A percentile compares a stretch with the other conserved stretches of the same genome.
Evolutionary conservation across 1,284 basidiomycete species (phyloP).

Genomic region (Trichosporon faecale): DNA sequence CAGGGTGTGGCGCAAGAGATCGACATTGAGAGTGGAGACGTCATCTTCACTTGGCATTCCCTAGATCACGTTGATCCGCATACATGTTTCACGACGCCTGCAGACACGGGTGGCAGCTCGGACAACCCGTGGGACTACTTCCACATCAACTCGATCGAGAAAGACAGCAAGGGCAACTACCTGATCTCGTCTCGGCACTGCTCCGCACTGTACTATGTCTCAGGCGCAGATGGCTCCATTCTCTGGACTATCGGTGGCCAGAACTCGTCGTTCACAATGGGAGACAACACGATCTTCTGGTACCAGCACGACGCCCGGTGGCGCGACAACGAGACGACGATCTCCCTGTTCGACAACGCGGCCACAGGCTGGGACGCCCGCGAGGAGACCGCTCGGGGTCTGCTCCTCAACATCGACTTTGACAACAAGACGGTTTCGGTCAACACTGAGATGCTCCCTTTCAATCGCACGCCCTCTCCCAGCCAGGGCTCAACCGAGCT

Average conservation of each 20-base stretch:
- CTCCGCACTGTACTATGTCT: slow-evolving; percentile 42
- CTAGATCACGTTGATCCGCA: slow-evolving; percentile 35
- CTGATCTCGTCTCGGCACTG: slow-evolving; percentile 43
- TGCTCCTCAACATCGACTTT: slow-evolving; percentile 36
- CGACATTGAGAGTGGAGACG: slow-evolving; percentile 36
- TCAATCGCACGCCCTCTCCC: slow-evolving; percentile 26
- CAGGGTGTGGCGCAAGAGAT: slow-evolving; percentile 41
- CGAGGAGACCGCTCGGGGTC: slow-evolving; percentile 29
- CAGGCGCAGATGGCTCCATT: slow-evolving; percentile 30
- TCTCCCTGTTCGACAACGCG: slow-evolving; percentile 44
- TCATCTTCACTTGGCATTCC: slow-evolving; percentile 40
- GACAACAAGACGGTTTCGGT: slow-evolving; percentile 28
- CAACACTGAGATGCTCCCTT: slow-evolving; percentile 27
- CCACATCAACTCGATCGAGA: slow-evolving; percentile 45
- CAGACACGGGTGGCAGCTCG: slow-evolving; percentile 23
- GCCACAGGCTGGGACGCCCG: slow-evolving; percentile 27
- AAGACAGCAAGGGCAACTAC: slow-evolving; percentile 43
- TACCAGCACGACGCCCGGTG: slow-evolving; percentile 43
- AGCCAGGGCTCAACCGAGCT: slow-evolving; percentile 38
- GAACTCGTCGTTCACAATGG: slow-evolving; percentile 37
- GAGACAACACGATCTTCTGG: slow-evolving; percentile 27
- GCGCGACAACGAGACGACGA: slow-evolving; percentile 20
- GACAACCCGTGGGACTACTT: slow-evolving; percentile 35
- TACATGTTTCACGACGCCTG: slow-evolving; percentile 30
- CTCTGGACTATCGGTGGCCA: slow-evolving; percentile 43